A percentile compares a stretch with the other conserved stretches of the same genome.
phyloP scores from a whole-genome alignment of 2,329 filamentous ascomycete genomes.

The Beauveria pseudobassiana region DNA sequence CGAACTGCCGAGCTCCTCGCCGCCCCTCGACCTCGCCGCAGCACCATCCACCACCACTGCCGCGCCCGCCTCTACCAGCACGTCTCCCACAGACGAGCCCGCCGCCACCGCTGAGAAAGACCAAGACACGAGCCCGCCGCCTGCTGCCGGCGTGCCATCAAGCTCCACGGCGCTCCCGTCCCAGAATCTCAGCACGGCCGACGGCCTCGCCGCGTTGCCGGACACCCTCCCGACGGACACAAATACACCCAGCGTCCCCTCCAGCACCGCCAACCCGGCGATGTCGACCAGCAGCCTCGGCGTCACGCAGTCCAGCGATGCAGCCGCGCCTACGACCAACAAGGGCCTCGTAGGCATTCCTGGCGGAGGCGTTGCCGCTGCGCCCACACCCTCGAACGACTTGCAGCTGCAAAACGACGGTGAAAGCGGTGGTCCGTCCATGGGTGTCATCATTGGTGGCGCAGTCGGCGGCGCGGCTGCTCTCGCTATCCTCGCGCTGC shows the following conservation, averaged over 20 bases:
- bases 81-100: not conserved
- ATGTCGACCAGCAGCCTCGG: not conserved
- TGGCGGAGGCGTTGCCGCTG: not conserved
- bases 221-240: not conserved
- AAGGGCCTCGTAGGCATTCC: not conserved
- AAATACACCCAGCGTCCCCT: not conserved
- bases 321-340: not conserved
- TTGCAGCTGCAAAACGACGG: not conserved
- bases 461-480: constrained; percentile 41
- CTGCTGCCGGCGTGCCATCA: not conserved
- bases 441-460: constrained; percentile 40
- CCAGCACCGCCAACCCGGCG: not conserved
- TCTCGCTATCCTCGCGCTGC: constrained; percentile 35
- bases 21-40: not conserved
- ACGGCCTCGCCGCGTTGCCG: not conserved
- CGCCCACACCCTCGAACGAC: not conserved
- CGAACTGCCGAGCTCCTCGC: not conserved
- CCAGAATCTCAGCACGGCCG: not conserved
- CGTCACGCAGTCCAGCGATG: not conserved
- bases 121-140: not conserved
- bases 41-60: not conserved
- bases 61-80: not conserved
- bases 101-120: not conserved
- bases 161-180: not conserved
- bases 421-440: constrained; percentile 14